Conservation (phyloP, 805 yeast genomes). For the Suhomyces prunicola region DNA sequence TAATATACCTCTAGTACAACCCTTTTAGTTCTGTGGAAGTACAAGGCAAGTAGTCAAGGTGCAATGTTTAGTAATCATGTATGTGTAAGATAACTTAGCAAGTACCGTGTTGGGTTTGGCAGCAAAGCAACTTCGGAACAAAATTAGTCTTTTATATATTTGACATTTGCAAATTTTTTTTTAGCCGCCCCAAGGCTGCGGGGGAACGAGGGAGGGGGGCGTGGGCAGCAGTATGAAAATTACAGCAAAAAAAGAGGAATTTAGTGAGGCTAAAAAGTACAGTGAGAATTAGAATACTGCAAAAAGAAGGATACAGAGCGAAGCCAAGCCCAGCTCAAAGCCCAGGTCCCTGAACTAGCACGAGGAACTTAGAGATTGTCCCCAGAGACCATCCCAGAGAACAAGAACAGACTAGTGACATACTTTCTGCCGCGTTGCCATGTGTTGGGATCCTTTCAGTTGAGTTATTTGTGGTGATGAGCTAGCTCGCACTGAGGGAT, state of each 20-base stretch:
- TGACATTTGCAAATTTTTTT: not conserved
- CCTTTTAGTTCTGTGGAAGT: slow-evolving; percentile 1
- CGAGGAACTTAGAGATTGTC: not conserved
- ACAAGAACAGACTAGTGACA: not conserved
- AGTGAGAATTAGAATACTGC: not conserved
- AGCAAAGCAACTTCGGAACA: not conserved
- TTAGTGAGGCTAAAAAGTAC: not conserved
- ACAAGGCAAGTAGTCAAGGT: not conserved
- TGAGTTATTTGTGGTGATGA: not conserved
- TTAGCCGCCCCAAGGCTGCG: not conserved
- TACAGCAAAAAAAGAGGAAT: not conserved
- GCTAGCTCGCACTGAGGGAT: not conserved
- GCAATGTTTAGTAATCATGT: slow-evolving; percentile 5
- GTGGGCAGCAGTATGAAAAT: not conserved
- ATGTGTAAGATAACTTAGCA: slow-evolving; percentile 1
- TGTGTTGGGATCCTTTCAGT: not conserved
- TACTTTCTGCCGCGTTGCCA: not conserved
- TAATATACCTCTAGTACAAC: not conserved
- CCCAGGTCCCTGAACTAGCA: not conserved
- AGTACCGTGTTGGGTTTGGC: not conserved
- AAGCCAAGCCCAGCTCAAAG: too few species aligned
- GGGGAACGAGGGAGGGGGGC: not conserved
- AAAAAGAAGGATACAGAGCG: too few species aligned
- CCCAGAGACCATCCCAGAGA: not conserved
- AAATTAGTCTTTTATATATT: not conserved